Conservation (phyloP, 78 protist species). For the Dictyostelium purpureum region DNA sequence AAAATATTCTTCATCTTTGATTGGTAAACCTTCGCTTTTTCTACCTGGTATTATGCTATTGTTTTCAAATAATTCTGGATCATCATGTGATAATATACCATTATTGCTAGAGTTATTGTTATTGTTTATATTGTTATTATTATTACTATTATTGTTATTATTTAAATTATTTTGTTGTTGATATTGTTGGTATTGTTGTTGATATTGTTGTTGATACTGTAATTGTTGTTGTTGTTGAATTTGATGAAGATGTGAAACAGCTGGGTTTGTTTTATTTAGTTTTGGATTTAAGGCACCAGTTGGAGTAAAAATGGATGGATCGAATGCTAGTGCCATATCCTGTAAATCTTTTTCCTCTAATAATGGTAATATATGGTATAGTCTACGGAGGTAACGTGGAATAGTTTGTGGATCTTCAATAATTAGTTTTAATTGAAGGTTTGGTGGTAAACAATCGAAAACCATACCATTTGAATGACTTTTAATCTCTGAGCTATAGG, state of each 20-base stretch:
- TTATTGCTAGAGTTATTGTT: too few species aligned
- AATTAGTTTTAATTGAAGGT: constrained; percentile 45
- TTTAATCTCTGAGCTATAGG: constrained; percentile 52
- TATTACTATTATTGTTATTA: not conserved
- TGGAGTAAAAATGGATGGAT: constrained; percentile 32
- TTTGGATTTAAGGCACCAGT: not conserved
- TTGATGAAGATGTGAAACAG: not conserved
- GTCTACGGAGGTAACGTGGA: constrained; percentile 21
- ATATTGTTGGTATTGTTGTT: not conserved
- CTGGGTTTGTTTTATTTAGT: not conserved
- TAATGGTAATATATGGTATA: constrained; percentile 20
- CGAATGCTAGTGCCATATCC: constrained; percentile 30
- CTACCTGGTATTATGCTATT: constrained; percentile 29
- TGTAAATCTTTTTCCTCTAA: constrained; percentile 18
- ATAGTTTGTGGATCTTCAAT: constrained; percentile 39
- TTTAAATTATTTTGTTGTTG: not conserved
- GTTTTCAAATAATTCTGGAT: not conserved
- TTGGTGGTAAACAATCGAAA: constrained; percentile 76
- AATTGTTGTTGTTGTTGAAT: not conserved
- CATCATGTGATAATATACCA: not conserved
- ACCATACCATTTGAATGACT: constrained; percentile 62
- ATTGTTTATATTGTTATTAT: not conserved
- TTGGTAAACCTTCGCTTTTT: constrained; percentile 32
- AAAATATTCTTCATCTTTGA: constrained; percentile 72
- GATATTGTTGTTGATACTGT: not conserved